Conservation (phyloP, 345 rosid species). For the Lagerstroemia speciosa region DNA sequence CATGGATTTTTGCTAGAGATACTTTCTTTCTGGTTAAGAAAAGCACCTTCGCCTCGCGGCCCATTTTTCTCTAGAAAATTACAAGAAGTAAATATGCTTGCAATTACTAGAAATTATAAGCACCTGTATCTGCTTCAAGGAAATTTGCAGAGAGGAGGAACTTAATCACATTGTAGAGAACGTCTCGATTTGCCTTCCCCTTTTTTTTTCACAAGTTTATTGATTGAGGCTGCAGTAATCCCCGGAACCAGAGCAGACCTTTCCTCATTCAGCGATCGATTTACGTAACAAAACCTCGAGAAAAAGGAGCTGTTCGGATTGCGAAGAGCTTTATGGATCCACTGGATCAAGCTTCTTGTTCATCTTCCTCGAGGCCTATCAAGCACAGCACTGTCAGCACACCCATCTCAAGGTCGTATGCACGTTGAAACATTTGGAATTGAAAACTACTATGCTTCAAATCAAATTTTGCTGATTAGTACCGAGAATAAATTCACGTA, state of each 20-base stretch:
- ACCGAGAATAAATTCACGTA: not conserved
- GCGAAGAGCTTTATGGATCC: conserved; percentile 6
- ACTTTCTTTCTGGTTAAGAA: not conserved
- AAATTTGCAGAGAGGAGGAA: no score
- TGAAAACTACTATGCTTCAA: not conserved
- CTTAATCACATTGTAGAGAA: no score
- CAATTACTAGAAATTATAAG: no score
- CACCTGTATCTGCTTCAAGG: no score
- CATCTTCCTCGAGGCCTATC: conserved; percentile 6
- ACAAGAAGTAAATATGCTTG: no score
- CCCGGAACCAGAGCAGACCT: not conserved
- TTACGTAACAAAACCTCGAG: not conserved
- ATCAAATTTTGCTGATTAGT: not conserved
- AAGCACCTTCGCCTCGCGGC: no score
- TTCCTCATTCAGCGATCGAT: not conserved
- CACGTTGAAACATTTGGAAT: not conserved
- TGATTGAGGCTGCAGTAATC: not conserved
- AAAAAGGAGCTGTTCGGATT: not conserved
- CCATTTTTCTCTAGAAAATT: no score
- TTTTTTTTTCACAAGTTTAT: not conserved
- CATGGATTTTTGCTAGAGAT: not conserved
- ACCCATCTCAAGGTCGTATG: not conserved
- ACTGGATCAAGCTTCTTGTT: conserved; percentile 4
- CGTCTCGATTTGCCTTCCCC: not conserved
- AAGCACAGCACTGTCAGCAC: not conserved